Evolutionary conservation across 2,329 filamentous ascomycete genomes (phyloP).

Genomic region (Ustilaginoidea virens): DNA sequence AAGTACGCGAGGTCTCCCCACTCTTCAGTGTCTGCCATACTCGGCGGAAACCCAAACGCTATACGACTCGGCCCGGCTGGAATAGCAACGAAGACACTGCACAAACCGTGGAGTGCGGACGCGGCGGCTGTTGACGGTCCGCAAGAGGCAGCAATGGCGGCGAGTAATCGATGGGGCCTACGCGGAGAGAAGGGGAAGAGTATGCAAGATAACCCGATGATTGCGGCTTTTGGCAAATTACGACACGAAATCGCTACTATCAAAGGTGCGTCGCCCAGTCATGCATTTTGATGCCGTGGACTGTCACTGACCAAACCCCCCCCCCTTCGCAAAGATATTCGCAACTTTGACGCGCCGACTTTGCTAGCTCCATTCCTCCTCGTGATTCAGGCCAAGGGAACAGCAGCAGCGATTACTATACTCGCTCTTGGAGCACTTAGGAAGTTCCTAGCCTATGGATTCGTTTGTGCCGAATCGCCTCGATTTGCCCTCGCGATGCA

Average conservation of each 20-base stretch:
- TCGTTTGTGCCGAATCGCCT: slow-evolving; percentile 73
- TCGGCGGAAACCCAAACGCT: slow-evolving; percentile 57
- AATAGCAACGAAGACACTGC: slow-evolving; percentile 23
- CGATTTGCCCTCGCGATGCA: slow-evolving; percentile 87
- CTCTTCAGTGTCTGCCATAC: slow-evolving; percentile 87
- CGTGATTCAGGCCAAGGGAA: slow-evolving; percentile 91
- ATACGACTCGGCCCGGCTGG: slow-evolving; percentile 36
- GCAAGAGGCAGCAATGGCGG: slow-evolving; percentile 30
- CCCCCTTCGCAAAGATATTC: slow-evolving; percentile 48
- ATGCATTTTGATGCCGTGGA: neutral
- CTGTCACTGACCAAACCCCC: neutral
- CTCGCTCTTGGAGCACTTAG: slow-evolving; percentile 85
- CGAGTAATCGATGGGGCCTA: slow-evolving; percentile 81
- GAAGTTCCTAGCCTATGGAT: slow-evolving; percentile 92
- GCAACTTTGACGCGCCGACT: slow-evolving; percentile 73
- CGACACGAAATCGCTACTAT: slow-evolving; percentile 76
- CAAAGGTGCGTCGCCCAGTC: slow-evolving; percentile 54
- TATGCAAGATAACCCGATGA: slow-evolving; percentile 93
- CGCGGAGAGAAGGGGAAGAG: slow-evolving; percentile 92
- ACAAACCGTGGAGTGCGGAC: slow-evolving; percentile 21
- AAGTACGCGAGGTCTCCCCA: slow-evolving; percentile 94
- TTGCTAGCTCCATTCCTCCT: slow-evolving; percentile 89
- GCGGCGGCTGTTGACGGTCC: slow-evolving; percentile 23
- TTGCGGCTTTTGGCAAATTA: slow-evolving; percentile 83
- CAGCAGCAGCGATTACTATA: slow-evolving; percentile 89